Evolutionary conservation across 805 yeast genomes (phyloP).

Genomic region (Komagataella populi): DNA sequence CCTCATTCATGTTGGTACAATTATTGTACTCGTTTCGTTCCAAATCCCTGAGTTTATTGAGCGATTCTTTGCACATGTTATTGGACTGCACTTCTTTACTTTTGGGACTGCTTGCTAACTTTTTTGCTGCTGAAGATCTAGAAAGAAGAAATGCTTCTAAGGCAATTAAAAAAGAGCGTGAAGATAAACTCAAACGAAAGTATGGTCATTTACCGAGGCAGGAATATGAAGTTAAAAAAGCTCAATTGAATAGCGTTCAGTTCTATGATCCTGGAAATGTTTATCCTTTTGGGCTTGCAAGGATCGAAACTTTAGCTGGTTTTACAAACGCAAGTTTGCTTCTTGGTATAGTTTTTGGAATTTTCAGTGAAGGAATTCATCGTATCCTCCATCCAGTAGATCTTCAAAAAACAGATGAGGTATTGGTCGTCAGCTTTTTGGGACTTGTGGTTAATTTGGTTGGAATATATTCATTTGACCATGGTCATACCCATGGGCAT

Average conservation of each 20-base stretch:
- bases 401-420: constrained; percentile 68
- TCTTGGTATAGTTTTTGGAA: constrained; percentile 81
- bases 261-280: constrained; percentile 31
- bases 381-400: constrained; percentile 68
- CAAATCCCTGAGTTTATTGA: constrained; percentile 77
- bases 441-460: constrained; percentile 84
- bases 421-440: constrained; percentile 68
- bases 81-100: constrained; percentile 86
- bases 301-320: constrained; percentile 87
- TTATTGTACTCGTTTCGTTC: constrained; percentile 84
- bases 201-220: background rate
- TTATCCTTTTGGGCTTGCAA: constrained; percentile 76
- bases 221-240: background rate
- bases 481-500: constrained; percentile 49
- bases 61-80: constrained; percentile 95
- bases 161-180: background rate
- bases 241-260: background rate
- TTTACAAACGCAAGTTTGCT: constrained; percentile 87
- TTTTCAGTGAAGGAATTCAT: constrained; percentile 75
- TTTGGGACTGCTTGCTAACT: constrained; percentile 81
- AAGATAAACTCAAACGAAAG: background rate
- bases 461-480: constrained; percentile 91
- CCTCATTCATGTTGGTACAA: constrained; percentile 91
- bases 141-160: background rate
- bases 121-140: constrained; percentile 17